These are phyloP conservation scores for Vigna mungo DNA, from an alignment of 306 rosid genomes.

Conservation along the genomic window DNA sequence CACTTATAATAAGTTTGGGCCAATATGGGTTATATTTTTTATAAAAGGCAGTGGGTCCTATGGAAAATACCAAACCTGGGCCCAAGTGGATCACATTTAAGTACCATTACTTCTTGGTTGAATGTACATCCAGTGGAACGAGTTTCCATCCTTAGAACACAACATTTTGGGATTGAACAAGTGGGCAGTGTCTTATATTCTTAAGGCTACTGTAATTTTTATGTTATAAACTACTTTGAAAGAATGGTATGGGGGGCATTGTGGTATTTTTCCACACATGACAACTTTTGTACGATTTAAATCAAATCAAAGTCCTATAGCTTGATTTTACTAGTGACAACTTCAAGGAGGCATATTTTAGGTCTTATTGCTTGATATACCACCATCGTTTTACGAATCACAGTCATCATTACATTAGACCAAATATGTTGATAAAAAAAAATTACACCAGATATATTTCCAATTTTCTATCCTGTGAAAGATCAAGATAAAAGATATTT, in stretches of 20 bases:
- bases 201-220: neutral
- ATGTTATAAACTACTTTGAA: conserved; percentile 16
- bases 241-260: neutral
- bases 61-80: neutral
- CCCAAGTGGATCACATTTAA: neutral
- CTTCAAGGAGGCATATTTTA: neutral
- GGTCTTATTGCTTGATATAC: neutral
- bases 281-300: neutral
- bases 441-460: neutral
- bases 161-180: neutral
- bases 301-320: neutral
- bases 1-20: neutral
- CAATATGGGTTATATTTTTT: neutral
- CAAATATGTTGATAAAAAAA: neutral
- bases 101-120: neutral
- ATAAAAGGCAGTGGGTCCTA: neutral
- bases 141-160: neutral
- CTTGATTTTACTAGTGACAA: neutral
- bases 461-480: neutral
- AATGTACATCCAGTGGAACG: neutral
- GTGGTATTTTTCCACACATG: neutral
- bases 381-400: neutral
- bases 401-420: neutral
- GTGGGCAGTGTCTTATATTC: neutral
- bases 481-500: neutral